Evolutionary conservation across 345 rosid species (phyloP).

Genomic region (Mercurialis annua): DNA sequence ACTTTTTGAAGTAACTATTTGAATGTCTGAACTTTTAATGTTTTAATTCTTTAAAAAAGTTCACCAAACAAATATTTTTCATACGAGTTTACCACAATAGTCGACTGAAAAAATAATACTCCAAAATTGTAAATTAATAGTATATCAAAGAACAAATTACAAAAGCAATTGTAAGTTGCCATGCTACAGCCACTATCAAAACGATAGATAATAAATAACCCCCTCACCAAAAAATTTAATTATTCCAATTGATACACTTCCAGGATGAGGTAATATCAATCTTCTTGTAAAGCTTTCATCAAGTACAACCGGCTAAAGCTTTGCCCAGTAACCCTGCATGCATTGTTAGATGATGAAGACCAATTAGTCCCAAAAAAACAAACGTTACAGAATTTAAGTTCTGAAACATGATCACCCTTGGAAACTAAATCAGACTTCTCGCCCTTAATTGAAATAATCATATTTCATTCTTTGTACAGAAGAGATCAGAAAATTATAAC

Average conservation of each 20-base stretch:
- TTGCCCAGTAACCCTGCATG: slow-evolving; percentile 91
- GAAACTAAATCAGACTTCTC: background rate
- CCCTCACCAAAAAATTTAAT: background rate
- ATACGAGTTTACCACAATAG: too few species aligned
- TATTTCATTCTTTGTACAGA: background rate
- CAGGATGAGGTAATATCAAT: slow-evolving; percentile 26
- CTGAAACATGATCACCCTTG: background rate
- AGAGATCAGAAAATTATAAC: background rate
- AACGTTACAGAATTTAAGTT: background rate
- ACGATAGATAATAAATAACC: background rate
- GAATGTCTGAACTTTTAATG: too few species aligned
- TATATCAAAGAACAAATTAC: too few species aligned
- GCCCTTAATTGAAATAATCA: background rate
- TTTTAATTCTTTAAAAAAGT: too few species aligned
- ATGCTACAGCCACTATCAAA: too few species aligned
- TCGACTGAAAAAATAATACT: too few species aligned
- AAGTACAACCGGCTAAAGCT: slow-evolving; percentile 79
- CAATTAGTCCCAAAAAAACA: background rate
- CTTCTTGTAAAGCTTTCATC: slow-evolving; percentile 82
- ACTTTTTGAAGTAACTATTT: too few species aligned
- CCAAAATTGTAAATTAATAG: too few species aligned
- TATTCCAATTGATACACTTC: background rate
- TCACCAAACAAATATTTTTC: too few species aligned
- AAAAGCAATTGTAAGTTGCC: too few species aligned
- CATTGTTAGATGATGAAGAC: background rate